phyloP scores from a whole-genome alignment of 2,329 filamentous ascomycete genomes.

The Cladophialophora immunda region DNA sequence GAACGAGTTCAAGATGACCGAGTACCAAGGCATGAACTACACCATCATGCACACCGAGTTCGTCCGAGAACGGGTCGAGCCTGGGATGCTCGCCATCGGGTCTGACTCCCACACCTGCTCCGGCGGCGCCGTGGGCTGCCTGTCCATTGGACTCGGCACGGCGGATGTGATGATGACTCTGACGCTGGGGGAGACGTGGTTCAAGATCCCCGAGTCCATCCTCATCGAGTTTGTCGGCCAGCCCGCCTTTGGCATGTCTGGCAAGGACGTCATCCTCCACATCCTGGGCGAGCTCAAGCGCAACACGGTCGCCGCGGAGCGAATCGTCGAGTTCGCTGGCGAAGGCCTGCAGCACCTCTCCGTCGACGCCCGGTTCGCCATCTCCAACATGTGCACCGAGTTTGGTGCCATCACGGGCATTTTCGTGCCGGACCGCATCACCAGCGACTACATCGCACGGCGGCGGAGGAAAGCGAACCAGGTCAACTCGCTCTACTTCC shows the following conservation, averaged over 20 bases:
- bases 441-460: constrained; percentile 47
- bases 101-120: constrained; percentile 60
- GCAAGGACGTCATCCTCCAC: constrained; percentile 59
- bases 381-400: constrained; percentile 59
- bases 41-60: constrained; percentile 61
- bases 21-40: constrained; percentile 52
- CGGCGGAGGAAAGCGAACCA: constrained; percentile 49
- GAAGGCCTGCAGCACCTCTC: constrained; percentile 51
- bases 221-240: constrained; percentile 52
- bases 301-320: constrained; percentile 56
- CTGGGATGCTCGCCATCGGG: constrained; percentile 55
- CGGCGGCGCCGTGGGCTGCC: constrained; percentile 51
- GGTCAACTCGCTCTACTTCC: constrained; percentile 49
- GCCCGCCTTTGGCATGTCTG: constrained; percentile 50
- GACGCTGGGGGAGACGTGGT: constrained; percentile 59
- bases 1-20: constrained; percentile 55
- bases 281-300: constrained; percentile 55
- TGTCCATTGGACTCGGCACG: constrained; percentile 57
- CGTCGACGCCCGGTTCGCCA: constrained; percentile 57
- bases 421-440: constrained; percentile 52
- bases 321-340: constrained; percentile 58
- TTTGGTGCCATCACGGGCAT: constrained; percentile 56
- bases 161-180: constrained; percentile 57
- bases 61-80: constrained; percentile 54
- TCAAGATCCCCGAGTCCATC: constrained; percentile 55